Evolutionary conservation across 2,329 filamentous ascomycete species (phyloP), one percentile per base, ranked within the genome.

Genomic region (Zalaria sp.): DNA sequence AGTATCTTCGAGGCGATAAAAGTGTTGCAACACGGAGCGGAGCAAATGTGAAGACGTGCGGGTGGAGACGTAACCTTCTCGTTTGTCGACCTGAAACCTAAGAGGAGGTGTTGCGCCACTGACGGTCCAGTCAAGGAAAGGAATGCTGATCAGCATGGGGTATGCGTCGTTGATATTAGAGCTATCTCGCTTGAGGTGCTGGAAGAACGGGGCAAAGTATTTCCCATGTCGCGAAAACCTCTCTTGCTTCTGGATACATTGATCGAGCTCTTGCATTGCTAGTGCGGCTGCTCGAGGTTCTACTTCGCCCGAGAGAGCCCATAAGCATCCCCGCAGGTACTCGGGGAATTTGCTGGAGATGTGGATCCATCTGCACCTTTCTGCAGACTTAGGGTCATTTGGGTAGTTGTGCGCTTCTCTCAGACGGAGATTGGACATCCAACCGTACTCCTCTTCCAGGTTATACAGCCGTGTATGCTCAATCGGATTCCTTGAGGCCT

Each of bases 221-320:
- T 62, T 55, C 8, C 63, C 63, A 48, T 66, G 63, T 42, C 63
- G 64, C 2, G 63, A 65, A 44, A 63, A 65, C 0, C 63, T 54
- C 35, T 63, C 62, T 28, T 65, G 57, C 38, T 59, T 55, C 35
- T 61, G 52, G 28, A 66, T 51, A 35, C 54, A 57, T 31, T 58
- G 52, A 37, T 64, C 57, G 9, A 66, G 49, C 44, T 51, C 42
- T 11, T 48, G 49, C 45, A 56, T 45, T 3, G 48, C 49, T 29
- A 48, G 47, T 38, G 36, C 36, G 7, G 36, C 26, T 9, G 11
- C 36, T 7, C 25, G 11, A 5, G 3, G 51, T 49, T 5, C 51
- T 44, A 18, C 29, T 31, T 54, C 47, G 8, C 50, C 46, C 6
- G 47, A 51, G 35, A 53, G 37, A 1, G 47, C 51, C 49, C 50